These are phyloP conservation scores for Coemansia erecta DNA, from an alignment of 192 early-diverging fungal species.

Conservation along the genomic window DNA sequence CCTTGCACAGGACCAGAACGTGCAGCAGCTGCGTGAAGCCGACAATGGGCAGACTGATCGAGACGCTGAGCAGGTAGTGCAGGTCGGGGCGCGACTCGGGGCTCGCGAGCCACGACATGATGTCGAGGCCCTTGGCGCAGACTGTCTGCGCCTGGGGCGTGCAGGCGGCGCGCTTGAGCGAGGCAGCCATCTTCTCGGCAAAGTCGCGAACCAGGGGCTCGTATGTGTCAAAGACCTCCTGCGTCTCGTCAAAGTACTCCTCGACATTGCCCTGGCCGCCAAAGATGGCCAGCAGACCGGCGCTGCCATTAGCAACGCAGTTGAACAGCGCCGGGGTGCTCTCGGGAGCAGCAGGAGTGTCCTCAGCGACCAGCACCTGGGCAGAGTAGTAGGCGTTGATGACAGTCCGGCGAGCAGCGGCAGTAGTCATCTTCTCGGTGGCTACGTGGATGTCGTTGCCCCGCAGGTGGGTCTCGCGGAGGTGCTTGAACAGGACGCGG, in stretches of 20 bases:
- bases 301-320: slow-evolving; percentile 60
- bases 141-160: slow-evolving; percentile 63
- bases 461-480: slow-evolving; percentile 69
- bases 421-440: slow-evolving; percentile 55
- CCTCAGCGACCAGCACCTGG: slow-evolving; percentile 59
- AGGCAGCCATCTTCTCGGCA: slow-evolving; percentile 71
- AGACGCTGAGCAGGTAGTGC: slow-evolving; percentile 74
- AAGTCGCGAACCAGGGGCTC: slow-evolving; percentile 73
- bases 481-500: slow-evolving; percentile 69
- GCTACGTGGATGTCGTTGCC: slow-evolving; percentile 84
- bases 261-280: slow-evolving; percentile 95
- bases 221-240: slow-evolving; percentile 76
- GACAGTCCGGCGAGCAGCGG: slow-evolving; percentile 59
- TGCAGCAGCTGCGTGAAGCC: slow-evolving; percentile 88
- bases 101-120: slow-evolving; percentile 80
- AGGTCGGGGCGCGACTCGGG: slow-evolving; percentile 76
- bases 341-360: slow-evolving; percentile 10
- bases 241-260: slow-evolving; percentile 92
- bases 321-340: slow-evolving; percentile 65
- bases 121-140: slow-evolving; percentile 77
- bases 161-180: slow-evolving; percentile 61
- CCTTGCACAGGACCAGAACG: slow-evolving; percentile 81
- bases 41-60: slow-evolving; percentile 83
- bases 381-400: slow-evolving; percentile 80
- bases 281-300: slow-evolving; percentile 82